Evolutionary conservation across 164 flowering plant species (phyloP).

Genomic region (Umbilicus rupestris): DNA sequence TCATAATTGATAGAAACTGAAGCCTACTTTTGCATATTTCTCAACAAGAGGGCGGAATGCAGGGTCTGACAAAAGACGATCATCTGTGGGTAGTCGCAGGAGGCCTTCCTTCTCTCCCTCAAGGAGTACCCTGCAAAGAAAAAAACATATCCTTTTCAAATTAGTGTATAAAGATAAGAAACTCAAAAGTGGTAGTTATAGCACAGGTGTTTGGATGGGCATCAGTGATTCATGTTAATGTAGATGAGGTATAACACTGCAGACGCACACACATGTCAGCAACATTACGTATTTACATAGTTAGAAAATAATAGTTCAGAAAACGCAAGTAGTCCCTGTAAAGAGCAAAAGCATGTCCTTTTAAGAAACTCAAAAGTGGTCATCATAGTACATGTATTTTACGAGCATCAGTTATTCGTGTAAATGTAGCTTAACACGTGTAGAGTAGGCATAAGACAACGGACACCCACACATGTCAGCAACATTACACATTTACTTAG

Average conservation of each 20-base stretch:
- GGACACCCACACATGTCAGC: no score
- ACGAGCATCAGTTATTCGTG: not conserved
- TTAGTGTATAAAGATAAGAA: not conserved
- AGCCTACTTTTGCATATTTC: constrained; percentile 65
- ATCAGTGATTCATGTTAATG: no score
- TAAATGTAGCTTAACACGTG: no score
- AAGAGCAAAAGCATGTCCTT: not conserved
- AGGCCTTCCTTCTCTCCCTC: constrained; percentile 45
- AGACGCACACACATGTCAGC: no score
- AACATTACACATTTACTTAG: no score
- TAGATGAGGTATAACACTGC: no score
- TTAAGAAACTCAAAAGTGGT: not conserved
- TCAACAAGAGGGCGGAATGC: constrained; percentile 45
- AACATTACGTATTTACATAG: not conserved
- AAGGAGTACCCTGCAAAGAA: constrained; percentile 52
- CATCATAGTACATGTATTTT: not conserved
- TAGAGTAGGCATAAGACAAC: no score
- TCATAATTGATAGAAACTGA: not conserved
- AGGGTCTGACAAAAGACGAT: constrained; percentile 59
- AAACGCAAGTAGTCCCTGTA: constrained; percentile 67
- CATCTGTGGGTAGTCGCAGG: constrained; percentile 70
- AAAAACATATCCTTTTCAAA: not conserved
- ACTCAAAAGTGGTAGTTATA: not conserved
- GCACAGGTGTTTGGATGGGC: not conserved
- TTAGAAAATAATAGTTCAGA: no score